A percentile compares a stretch with the other conserved stretches of the same genome.
Conservation (phyloP, 345 rosid genomes). For the Abelmoschus esculentus region DNA sequence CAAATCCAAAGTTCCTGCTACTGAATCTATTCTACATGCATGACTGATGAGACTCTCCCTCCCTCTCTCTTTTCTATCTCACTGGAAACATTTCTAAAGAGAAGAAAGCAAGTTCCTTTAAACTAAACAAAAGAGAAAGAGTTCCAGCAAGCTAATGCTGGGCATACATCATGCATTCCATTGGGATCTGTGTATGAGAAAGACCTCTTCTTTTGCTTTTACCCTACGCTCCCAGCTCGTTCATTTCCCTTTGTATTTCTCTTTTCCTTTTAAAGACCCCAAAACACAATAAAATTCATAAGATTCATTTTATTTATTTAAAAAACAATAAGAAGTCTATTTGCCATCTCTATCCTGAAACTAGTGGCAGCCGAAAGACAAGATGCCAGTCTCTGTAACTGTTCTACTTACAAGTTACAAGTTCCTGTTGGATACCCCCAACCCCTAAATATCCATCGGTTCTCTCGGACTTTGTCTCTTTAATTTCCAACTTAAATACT, state of each 20-base stretch:
- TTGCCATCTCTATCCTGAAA: background rate
- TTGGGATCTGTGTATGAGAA: conserved; percentile 97
- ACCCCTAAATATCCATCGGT: conserved; percentile 32
- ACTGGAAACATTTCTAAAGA: conserved; percentile 32
- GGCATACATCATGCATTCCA: conserved; percentile 62
- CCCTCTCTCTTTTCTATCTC: conserved; percentile 10
- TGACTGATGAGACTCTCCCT: conserved; percentile 9
- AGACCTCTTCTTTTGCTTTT: conserved; percentile 58
- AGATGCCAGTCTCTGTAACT: background rate
- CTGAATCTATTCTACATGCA: conserved; percentile 33
- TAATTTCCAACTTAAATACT: background rate
- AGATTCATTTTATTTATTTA: background rate
- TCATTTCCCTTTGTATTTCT: background rate
- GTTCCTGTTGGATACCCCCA: conserved; percentile 6
- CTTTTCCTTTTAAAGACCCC: conserved; percentile 8
- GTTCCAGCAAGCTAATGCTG: conserved; percentile 51
- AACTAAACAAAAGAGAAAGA: conserved; percentile 67
- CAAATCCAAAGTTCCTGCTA: conserved; percentile 30
- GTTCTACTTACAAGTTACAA: background rate
- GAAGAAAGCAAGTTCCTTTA: conserved; percentile 54
- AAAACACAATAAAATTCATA: background rate
- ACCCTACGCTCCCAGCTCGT: conserved; percentile 20
- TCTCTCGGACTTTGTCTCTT: background rate
- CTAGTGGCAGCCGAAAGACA: background rate
- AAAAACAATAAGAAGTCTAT: background rate